These are phyloP conservation scores for Beauveria asiatica DNA, from an alignment of 2,329 filamentous ascomycete species.

Conservation along the genomic window DNA sequence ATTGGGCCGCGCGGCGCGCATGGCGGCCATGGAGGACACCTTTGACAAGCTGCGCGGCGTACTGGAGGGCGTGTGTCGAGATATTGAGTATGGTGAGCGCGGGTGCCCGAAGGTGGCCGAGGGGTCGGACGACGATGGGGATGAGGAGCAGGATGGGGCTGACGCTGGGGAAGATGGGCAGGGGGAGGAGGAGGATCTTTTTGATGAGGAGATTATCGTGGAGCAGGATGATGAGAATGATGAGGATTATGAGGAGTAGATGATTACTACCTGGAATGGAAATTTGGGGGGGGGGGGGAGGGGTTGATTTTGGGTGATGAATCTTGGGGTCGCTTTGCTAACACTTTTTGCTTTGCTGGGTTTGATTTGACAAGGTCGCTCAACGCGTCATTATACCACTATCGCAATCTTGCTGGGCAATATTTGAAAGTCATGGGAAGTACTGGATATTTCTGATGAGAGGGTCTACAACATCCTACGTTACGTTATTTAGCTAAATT, in stretches of 20 bases:
- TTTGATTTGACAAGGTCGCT: no score
- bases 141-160: not conserved
- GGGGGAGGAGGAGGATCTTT: not conserved
- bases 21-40: constrained; percentile 2
- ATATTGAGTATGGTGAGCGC: not conserved
- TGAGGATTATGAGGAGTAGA: constrained; percentile 2
- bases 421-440: no score
- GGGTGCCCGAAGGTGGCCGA: not conserved
- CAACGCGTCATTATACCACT: no score
- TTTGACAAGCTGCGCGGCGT: not conserved
- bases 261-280: not conserved
- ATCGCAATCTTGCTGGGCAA: no score
- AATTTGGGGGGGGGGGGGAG: no score
- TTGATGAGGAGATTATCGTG: not conserved
- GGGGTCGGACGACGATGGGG: not conserved
- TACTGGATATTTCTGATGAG: no score
- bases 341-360: no score
- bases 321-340: no score
- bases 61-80: not conserved
- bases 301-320: no score
- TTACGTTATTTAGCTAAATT: no score
- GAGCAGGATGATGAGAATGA: not conserved
- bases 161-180: not conserved
- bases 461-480: no score
- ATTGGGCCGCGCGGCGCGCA: constrained; percentile 13